Evolutionary conservation across 2,329 filamentous ascomycete species (phyloP).

Genomic region (Curvularia eragrostidis): DNA sequence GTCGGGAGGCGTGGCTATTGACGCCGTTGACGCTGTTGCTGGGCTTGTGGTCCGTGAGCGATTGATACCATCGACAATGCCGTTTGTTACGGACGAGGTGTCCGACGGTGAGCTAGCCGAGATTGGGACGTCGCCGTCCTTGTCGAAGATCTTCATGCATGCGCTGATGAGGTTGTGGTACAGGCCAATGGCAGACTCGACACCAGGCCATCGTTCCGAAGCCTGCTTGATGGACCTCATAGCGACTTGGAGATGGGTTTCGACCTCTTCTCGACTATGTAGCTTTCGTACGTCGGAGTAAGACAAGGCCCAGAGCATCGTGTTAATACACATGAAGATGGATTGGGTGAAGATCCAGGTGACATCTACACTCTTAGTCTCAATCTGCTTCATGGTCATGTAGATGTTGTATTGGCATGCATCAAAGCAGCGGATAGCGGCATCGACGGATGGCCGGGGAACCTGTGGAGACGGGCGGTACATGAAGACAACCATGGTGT

Average conservation of each 20-base stretch:
- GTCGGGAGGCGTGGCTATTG: slow-evolving; percentile 48
- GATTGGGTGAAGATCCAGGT: slow-evolving; percentile 93
- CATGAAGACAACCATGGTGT: slow-evolving; percentile 87
- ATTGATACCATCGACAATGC: slow-evolving; percentile 52
- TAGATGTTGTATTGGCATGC: slow-evolving; percentile 82
- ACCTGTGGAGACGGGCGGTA: slow-evolving; percentile 93
- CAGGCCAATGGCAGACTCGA: slow-evolving; percentile 80
- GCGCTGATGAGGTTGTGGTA: slow-evolving; percentile 86
- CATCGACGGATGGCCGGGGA: slow-evolving; percentile 79
- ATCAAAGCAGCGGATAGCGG: slow-evolving; percentile 82
- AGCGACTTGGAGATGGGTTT: slow-evolving; percentile 74
- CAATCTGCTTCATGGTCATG: slow-evolving; percentile 80
- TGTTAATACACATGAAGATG: slow-evolving; percentile 91
- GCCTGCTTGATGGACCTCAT: slow-evolving; percentile 81
- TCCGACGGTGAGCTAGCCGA: slow-evolving; percentile 57
- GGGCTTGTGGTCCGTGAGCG: slow-evolving; percentile 57
- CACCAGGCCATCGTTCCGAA: slow-evolving; percentile 90
- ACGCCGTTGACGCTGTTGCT: slow-evolving; percentile 48
- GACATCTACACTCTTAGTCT: slow-evolving; percentile 76
- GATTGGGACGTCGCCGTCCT: slow-evolving; percentile 59
- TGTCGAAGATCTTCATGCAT: slow-evolving; percentile 86
- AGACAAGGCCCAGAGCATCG: slow-evolving; percentile 88
- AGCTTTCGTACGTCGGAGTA: slow-evolving; percentile 80
- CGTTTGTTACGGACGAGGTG: slow-evolving; percentile 50
- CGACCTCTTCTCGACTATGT: slow-evolving; percentile 76